Evolutionary conservation across 2,329 filamentous ascomycete species (phyloP), one percentile per base, ranked within the genome.

Genomic region (Harringtonia aguacate): DNA sequence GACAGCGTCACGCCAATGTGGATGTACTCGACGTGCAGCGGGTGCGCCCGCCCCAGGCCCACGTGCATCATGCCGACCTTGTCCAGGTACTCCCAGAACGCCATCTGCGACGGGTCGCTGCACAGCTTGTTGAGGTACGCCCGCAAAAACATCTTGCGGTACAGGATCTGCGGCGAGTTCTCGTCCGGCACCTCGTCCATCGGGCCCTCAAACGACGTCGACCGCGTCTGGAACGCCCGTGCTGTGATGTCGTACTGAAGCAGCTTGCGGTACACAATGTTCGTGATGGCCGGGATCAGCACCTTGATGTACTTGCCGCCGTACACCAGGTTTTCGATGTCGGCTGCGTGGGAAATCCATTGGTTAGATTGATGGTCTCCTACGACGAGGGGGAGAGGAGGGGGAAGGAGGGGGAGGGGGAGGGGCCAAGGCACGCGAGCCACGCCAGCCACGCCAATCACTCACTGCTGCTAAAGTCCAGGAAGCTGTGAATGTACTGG

Each of bases 1-100:
- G 77, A 80, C 3, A 90, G 70, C 36, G 77, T 80, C 28, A 69
- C 76, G 41, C 84, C 81, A 37, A 90, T 81, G 58, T 89, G 85
- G 39, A 90, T 71, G 60, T 88, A 90, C 60, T 90, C 85, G 50
- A 90, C 73, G 55, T 88, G 82, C 15, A 89, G 69, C 1, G 84
- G 79, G 52, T 86, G 78, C 43, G 76, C 69, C 33, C 84, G 77
- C 17, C 80, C 84, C 37, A 81, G 76, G 1, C 84, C 84, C n/a
- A 83, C 79, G 59, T 89, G 85, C 84, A 89, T 89, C 69, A 86
- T 77, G 46, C 84, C 85, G 30, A 90, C 85, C 61, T 89, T 89
- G 64, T 89, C 82, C 36, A 90, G 66, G 57, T 90, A 90, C 55
- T 84, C 77, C 84, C 85, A 90, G 59, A 87, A 87, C 48, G 86